These are phyloP conservation scores for Xylaria acuta DNA, from an alignment of 495 filamentous ascomycete genomes.

Conservation along the genomic window DNA sequence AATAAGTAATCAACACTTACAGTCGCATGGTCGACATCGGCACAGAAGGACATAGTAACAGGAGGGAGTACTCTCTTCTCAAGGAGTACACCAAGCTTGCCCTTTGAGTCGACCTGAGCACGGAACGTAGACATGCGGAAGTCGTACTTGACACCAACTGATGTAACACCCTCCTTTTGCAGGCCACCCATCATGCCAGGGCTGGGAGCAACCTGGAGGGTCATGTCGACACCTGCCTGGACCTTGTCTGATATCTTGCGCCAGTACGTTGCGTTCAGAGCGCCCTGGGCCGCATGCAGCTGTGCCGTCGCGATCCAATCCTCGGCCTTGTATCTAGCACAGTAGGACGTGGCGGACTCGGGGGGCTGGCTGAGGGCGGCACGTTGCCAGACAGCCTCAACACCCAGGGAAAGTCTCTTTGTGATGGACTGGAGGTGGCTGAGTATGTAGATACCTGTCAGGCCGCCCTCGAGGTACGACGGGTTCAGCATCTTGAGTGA, in stretches of 20 bases:
- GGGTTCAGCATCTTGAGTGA: slow-evolving; percentile 92
- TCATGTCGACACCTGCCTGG: slow-evolving; percentile 94
- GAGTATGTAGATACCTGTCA: slow-evolving; percentile 94
- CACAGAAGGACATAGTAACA: slow-evolving; percentile 90
- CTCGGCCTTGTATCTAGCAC: slow-evolving; percentile 82
- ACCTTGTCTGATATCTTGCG: slow-evolving; percentile 91
- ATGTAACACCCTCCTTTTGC: slow-evolving; percentile 84
- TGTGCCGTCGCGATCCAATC: slow-evolving; percentile 93
- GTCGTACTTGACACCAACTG: slow-evolving; percentile 96
- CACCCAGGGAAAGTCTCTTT: slow-evolving; percentile 82
- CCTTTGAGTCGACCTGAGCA: slow-evolving; percentile 92
- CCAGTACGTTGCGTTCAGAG: slow-evolving; percentile 94
- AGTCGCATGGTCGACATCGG: slow-evolving; percentile 95
- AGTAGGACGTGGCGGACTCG: slow-evolving; percentile 85
- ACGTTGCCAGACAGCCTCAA: slow-evolving; percentile 95
- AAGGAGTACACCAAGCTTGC: slow-evolving; percentile 88
- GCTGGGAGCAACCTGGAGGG: slow-evolving; percentile 78
- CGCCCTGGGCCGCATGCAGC: slow-evolving; percentile 79
- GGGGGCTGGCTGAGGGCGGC: slow-evolving; percentile 76
- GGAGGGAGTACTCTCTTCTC: slow-evolving; percentile 94
- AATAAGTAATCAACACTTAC: slow-evolving; percentile 60
- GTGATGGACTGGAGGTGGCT: slow-evolving; percentile 95
- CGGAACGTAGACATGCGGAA: slow-evolving; percentile 94
- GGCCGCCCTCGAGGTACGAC: slow-evolving; percentile 85
- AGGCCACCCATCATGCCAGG: slow-evolving; percentile 69